Evolutionary conservation across 345 rosid species (phyloP).

Genomic region (Barbarea vulgaris): DNA sequence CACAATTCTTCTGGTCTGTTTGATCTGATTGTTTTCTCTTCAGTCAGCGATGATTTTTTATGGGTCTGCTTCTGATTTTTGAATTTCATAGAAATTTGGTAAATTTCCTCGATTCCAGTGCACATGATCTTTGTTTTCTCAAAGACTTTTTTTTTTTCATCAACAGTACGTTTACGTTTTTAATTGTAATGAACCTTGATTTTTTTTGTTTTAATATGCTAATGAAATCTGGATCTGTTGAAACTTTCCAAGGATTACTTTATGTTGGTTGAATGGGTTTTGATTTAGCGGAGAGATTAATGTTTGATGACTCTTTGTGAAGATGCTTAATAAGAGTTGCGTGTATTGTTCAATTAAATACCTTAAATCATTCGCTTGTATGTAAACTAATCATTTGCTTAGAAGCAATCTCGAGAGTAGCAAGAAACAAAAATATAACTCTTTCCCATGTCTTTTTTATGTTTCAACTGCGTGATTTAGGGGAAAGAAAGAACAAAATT

Average conservation of each 20-base stretch:
- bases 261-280: conserved; percentile 18
- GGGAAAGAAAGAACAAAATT: neutral
- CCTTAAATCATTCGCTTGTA: conserved; percentile 23
- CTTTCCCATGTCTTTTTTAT: neutral
- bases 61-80: conserved; percentile 15
- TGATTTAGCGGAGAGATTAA: neutral
- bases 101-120: conserved; percentile 6
- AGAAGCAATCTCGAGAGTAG: conserved; percentile 36
- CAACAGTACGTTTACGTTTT: neutral
- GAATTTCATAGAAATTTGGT: conserved; percentile 3
- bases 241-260: neutral
- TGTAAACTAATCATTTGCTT: conserved; percentile 28
- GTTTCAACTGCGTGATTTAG: neutral
- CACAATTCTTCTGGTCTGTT: neutral
- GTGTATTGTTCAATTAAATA: conserved; percentile 18
- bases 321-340: conserved; percentile 33
- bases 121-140: neutral
- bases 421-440: neutral
- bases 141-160: neutral
- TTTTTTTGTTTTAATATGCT: neutral
- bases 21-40: conserved; percentile 13
- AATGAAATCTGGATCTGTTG: conserved; percentile 12
- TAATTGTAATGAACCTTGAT: neutral
- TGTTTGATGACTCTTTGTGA: neutral
- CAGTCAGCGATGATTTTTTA: neutral